Conservation (phyloP, 768 basidiomycete species). For the Amyloporia xantha region DNA sequence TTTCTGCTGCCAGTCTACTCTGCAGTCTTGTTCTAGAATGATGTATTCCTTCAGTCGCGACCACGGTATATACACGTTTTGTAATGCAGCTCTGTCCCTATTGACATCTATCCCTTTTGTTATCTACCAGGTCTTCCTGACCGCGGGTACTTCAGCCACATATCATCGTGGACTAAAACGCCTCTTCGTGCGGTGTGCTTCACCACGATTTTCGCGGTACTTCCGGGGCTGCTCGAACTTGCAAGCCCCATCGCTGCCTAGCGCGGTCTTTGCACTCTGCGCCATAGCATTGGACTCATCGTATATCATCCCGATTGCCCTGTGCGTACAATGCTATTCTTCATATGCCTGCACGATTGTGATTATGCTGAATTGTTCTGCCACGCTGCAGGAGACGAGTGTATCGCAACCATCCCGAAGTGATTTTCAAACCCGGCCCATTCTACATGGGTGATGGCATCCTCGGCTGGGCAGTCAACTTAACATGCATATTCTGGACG, state of each 20-base stretch:
- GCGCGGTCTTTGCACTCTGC: constrained; percentile 77
- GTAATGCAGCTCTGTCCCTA: background rate
- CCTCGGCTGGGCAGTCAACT: constrained; percentile 57
- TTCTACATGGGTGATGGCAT: constrained; percentile 75
- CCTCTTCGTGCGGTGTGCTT: constrained; percentile 76
- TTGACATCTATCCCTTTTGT: background rate
- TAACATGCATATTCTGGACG: constrained; percentile 61
- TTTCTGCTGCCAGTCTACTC: constrained; percentile 73
- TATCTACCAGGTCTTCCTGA: constrained; percentile 65
- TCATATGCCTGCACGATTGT: no score
- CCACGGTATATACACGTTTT: constrained; percentile 35
- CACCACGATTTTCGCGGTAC: constrained; percentile 55
- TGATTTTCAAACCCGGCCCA: constrained; percentile 78
- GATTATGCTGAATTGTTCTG: background rate
- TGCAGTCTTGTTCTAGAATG: constrained; percentile 77
- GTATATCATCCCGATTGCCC: constrained; percentile 78
- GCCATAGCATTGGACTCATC: constrained; percentile 73
- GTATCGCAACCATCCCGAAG: constrained; percentile 69
- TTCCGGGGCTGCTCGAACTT: constrained; percentile 69
- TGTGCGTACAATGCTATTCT: constrained; percentile 26
- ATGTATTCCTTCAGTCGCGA: constrained; percentile 83
- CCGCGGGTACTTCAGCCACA: constrained; percentile 67
- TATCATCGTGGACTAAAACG: constrained; percentile 56
- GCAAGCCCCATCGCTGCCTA: constrained; percentile 70
- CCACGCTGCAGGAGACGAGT: constrained; percentile 41